Conservation (phyloP, 2,329 filamentous ascomycete species). For the Verticillium nonalfalfae region DNA sequence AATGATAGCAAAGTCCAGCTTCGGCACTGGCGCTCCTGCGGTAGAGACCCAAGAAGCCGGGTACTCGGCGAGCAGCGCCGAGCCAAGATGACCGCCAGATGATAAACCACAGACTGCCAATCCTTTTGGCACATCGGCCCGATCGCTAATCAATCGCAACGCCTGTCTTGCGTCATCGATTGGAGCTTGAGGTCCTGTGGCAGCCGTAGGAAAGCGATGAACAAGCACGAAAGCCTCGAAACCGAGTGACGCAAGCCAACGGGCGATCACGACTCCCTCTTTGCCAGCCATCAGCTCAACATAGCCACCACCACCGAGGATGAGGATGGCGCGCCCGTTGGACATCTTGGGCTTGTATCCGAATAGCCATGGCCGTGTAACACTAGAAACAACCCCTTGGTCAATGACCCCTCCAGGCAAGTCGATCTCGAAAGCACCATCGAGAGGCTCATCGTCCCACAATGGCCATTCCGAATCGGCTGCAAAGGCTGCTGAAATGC, state of each 20-base stretch:
- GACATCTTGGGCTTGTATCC: constrained; percentile 11
- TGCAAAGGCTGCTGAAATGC: constrained; percentile 1
- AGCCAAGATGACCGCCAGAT: constrained; percentile 14
- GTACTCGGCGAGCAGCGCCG: constrained; percentile 14
- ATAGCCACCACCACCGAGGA: constrained; percentile 16
- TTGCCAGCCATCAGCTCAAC: constrained; percentile 15
- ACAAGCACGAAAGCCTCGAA: constrained; percentile 15
- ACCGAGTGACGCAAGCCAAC: constrained; percentile 14
- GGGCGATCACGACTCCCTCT: constrained; percentile 13
- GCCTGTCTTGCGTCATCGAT: constrained; percentile 14
- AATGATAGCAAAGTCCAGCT: constrained; percentile 11
- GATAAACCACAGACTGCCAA: constrained; percentile 14
- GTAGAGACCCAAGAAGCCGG: constrained; percentile 9
- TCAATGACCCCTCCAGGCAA: constrained; percentile 8
- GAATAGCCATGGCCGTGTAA: constrained; percentile 14
- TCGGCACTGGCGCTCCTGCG: constrained; percentile 7
- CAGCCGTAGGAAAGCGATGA: constrained; percentile 14
- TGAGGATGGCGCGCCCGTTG: constrained; percentile 12
- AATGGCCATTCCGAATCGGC: constrained; percentile 12
- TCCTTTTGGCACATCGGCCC: not conserved
- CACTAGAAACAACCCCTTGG: constrained; percentile 8
- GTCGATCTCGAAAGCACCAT: constrained; percentile 11
- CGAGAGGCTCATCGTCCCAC: constrained; percentile 8
- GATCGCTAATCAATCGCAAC: constrained; percentile 8
- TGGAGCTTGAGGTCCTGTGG: constrained; percentile 11